Evolutionary conservation across 768 basidiomycete species (phyloP).

Genomic region (Mycena filopes): DNA sequence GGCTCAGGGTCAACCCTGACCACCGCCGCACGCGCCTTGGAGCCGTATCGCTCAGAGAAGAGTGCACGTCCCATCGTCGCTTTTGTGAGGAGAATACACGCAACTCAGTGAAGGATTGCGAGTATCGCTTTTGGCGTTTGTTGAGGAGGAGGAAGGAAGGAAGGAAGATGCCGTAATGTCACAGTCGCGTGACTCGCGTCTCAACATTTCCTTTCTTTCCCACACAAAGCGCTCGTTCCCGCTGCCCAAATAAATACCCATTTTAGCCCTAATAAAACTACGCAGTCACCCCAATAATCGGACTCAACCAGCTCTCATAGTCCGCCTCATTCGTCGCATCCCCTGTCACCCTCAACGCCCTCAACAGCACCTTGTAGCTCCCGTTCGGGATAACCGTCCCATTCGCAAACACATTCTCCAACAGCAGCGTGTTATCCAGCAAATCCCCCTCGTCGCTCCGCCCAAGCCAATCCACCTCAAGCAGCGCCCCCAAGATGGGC

Average conservation of each 20-base stretch:
- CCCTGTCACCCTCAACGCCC: slow-evolving; percentile 55
- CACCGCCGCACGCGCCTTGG: slow-evolving; percentile 49
- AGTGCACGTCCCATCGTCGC: slow-evolving; percentile 68
- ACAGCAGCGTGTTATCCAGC: slow-evolving; percentile 41
- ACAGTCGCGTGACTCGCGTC: no score
- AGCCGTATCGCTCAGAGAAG: slow-evolving; percentile 58
- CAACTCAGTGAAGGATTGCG: slow-evolving; percentile 32
- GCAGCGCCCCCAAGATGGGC: slow-evolving; percentile 17
- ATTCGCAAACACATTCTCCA: slow-evolving; percentile 52
- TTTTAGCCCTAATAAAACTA: background rate
- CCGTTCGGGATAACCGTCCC: slow-evolving; percentile 57
- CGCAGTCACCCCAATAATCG: slow-evolving; percentile 43
- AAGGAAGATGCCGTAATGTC: no score
- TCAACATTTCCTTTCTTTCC: no score
- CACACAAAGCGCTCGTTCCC: no score
- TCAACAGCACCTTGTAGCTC: slow-evolving; percentile 51
- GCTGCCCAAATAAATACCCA: no score
- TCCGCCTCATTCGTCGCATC: slow-evolving; percentile 52
- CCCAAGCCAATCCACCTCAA: slow-evolving; percentile 21
- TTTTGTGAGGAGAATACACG: slow-evolving; percentile 21
- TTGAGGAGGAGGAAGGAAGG: no score
- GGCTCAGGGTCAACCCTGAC: slow-evolving; percentile 58
- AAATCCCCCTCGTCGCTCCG: slow-evolving; percentile 38
- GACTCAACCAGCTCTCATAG: slow-evolving; percentile 60
- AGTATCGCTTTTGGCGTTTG: no score